Conservation (phyloP, 2,329 filamentous ascomycete species). For the Colletotrichum chrysophilum region DNA sequence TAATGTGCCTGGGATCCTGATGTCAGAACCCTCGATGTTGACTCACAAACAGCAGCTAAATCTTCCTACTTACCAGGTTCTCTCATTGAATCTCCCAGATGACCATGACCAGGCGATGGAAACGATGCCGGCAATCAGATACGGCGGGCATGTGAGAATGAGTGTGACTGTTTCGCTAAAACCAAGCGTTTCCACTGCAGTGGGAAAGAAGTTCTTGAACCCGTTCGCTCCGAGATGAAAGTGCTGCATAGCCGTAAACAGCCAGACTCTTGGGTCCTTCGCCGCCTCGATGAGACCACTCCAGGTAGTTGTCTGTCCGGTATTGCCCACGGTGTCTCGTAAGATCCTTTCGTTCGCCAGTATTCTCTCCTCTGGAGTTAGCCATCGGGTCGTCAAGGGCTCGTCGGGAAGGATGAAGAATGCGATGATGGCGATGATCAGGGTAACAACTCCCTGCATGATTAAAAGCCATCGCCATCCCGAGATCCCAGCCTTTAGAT, state of each 20-base stretch:
- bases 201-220: conserved; percentile 36
- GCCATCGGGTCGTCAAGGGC: conserved; percentile 40
- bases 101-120: conserved; percentile 39
- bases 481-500: conserved; percentile 16
- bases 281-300: conserved; percentile 46
- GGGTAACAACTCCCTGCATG: conserved; percentile 63
- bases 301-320: conserved; percentile 31
- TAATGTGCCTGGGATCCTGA: background rate
- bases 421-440: conserved; percentile 14
- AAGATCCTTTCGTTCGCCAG: conserved; percentile 45
- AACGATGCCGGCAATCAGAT: conserved; percentile 41
- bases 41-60: too few species aligned
- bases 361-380: conserved; percentile 39
- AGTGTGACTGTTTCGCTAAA: conserved; percentile 47
- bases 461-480: conserved; percentile 89
- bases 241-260: conserved; percentile 53
- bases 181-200: conserved; percentile 34
- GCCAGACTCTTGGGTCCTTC: conserved; percentile 47
- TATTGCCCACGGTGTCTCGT: conserved; percentile 29
- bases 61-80: background rate
- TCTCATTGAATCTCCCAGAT: conserved; percentile 10
- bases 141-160: conserved; percentile 48
- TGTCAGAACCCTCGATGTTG: background rate
- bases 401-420: conserved; percentile 27
- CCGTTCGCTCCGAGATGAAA: conserved; percentile 39